A percentile compares a stretch with the other conserved stretches of the same genome.
Conservation (phyloP, 805 yeast species). For the Candida suzukii region DNA sequence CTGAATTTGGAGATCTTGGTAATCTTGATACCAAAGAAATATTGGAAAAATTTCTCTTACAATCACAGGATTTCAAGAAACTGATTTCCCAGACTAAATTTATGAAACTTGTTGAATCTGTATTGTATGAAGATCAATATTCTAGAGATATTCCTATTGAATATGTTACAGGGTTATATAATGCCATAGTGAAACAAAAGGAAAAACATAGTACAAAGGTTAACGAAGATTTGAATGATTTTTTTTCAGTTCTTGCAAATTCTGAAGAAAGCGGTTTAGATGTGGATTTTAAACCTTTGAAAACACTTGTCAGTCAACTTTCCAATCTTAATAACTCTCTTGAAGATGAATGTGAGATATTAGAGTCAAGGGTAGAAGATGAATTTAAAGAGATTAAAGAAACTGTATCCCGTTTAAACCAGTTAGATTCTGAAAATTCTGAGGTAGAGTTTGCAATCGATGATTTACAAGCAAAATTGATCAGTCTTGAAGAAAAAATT, state of each 20-base stretch:
- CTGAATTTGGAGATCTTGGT: neutral
- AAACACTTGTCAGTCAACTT: conserved; percentile 15
- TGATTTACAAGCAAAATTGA: conserved; percentile 11
- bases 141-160: conserved; percentile 7
- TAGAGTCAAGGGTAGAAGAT: conserved; percentile 11
- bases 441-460: conserved; percentile 13
- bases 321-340: conserved; percentile 20
- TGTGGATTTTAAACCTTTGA: conserved; percentile 1
- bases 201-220: neutral
- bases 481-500: conserved; percentile 10
- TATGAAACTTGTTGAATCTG: neutral
- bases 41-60: conserved; percentile 13
- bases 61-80: conserved; percentile 15
- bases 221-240: neutral
- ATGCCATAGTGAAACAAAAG: conserved; percentile 10
- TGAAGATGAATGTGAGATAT: conserved; percentile 14
- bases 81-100: conserved; percentile 7
- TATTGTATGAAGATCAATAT: neutral
- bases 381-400: conserved; percentile 9
- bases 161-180: conserved; percentile 8
- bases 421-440: conserved; percentile 19
- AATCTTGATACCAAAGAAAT: conserved; percentile 14
- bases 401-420: conserved; percentile 21
- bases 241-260: neutral
- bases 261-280: neutral